These are phyloP conservation scores for Arthrobotrys sphaeroides DNA, from an alignment of 2,329 filamentous ascomycete species.

Conservation along the genomic window DNA sequence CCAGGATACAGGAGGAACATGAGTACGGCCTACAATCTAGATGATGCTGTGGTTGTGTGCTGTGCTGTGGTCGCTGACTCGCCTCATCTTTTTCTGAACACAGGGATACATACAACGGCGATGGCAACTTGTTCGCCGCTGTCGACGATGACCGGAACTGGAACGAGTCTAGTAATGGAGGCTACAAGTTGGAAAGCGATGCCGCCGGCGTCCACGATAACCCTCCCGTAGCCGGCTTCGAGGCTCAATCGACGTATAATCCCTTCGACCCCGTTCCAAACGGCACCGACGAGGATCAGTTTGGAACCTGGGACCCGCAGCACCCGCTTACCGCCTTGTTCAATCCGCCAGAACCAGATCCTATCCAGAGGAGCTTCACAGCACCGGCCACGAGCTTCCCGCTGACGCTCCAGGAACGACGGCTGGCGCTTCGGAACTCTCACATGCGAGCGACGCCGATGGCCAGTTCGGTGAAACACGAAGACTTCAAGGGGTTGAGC, in stretches of 20 bases:
- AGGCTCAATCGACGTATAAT: conserved; percentile 3
- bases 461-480: conserved; percentile 47
- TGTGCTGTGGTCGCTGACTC: conserved; percentile 29
- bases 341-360: conserved; percentile 38
- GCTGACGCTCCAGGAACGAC: conserved; percentile 45
- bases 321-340: conserved; percentile 49
- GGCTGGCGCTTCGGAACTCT: conserved; percentile 45
- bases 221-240: conserved; percentile 1
- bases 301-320: conserved; percentile 31
- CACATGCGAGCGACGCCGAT: conserved; percentile 51
- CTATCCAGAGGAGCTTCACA: conserved; percentile 44
- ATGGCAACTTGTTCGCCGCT: conserved; percentile 27
- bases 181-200: conserved; percentile 43
- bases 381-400: conserved; percentile 45
- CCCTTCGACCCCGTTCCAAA: background rate
- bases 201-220: background rate
- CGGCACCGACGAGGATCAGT: conserved; percentile 2
- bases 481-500: conserved; percentile 41
- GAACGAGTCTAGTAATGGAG: conserved; percentile 34
- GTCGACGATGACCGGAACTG: conserved; percentile 42
- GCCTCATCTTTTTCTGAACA: background rate
- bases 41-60: background rate
- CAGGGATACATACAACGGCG: conserved; percentile 46
- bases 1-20: conserved; percentile 42
- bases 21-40: conserved; percentile 12